phyloP scores from a whole-genome alignment of 1,284 basidiomycete genomes.

The Cutaneotrichosporon sp. region DNA sequence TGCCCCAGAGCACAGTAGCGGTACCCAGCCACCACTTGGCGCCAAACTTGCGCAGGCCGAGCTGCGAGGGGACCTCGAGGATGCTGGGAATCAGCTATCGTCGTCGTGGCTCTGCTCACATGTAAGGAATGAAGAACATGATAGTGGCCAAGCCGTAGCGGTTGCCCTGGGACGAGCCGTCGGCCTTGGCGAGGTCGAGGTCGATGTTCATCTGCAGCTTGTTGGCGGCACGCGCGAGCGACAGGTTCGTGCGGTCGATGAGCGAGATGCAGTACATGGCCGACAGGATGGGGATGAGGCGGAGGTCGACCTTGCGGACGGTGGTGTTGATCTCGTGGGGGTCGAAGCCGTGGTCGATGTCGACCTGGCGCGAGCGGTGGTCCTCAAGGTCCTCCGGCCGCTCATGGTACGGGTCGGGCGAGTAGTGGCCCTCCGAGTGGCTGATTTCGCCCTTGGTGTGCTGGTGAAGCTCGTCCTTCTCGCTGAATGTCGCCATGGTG shows the following conservation, averaged over 20 bases:
- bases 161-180: constrained; percentile 34
- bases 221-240: constrained; percentile 25
- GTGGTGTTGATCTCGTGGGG: constrained; percentile 7
- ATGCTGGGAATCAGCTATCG: constrained; percentile 42
- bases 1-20: constrained; percentile 45
- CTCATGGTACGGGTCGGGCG: constrained; percentile 6
- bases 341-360: constrained; percentile 22
- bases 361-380: constrained; percentile 11
- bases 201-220: constrained; percentile 31
- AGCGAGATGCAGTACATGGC: constrained; percentile 26
- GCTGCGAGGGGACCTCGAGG: constrained; percentile 38
- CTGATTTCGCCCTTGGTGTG: neutral
- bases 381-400: neutral
- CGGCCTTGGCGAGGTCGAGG: constrained; percentile 31
- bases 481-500: neutral
- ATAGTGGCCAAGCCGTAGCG: constrained; percentile 49
- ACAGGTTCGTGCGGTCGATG: constrained; percentile 31
- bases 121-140: constrained; percentile 51
- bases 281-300: constrained; percentile 23
- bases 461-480: neutral
- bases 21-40: constrained; percentile 21
- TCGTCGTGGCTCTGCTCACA: constrained; percentile 35
- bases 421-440: neutral
- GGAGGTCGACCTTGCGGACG: constrained; percentile 21
- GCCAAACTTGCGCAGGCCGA: constrained; percentile 33